Conservation (phyloP, 2,329 filamentous ascomycete species). For the Botrytis aclada region DNA sequence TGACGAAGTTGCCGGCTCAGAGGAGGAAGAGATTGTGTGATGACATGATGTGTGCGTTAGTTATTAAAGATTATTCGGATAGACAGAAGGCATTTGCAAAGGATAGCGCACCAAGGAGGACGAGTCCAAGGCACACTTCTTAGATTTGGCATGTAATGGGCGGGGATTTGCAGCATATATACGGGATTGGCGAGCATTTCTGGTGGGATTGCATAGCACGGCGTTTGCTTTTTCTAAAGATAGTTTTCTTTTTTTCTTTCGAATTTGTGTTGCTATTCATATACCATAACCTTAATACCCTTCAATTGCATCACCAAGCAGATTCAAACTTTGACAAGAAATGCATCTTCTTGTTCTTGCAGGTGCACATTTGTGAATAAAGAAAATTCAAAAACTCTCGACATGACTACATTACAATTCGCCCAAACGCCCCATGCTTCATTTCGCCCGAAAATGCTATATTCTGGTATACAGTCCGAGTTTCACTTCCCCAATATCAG, state of each 20-base stretch:
- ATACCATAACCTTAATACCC: slow-evolving; percentile 23
- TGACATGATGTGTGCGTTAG: slow-evolving; percentile 78
- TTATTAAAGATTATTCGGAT: slow-evolving; percentile 75
- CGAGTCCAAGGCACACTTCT: slow-evolving; percentile 34
- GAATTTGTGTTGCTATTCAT: slow-evolving; percentile 6
- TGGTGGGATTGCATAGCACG: slow-evolving; percentile 23
- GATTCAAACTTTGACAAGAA: background rate
- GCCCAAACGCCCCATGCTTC: slow-evolving; percentile 6
- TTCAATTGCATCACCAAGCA: background rate
- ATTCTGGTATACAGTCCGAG: slow-evolving; percentile 14
- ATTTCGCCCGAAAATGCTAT: slow-evolving; percentile 9
- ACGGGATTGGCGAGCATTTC: background rate
- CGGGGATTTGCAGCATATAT: slow-evolving; percentile 23
- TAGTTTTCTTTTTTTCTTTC: background rate
- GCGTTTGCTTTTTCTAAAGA: slow-evolving; percentile 19
- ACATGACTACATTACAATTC: slow-evolving; percentile 6
- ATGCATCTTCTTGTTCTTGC: background rate
- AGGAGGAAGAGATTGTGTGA: slow-evolving; percentile 78
- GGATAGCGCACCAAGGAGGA: slow-evolving; percentile 30
- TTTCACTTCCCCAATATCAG: background rate
- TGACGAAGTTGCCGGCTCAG: slow-evolving; percentile 68
- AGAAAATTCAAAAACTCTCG: background rate
- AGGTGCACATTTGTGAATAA: background rate
- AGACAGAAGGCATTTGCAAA: slow-evolving; percentile 55
- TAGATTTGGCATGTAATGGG: slow-evolving; percentile 21